These are phyloP conservation scores for Pseudogymnoascus sp. DNA, from an alignment of 2,329 filamentous ascomycete genomes.

Conservation along the genomic window DNA sequence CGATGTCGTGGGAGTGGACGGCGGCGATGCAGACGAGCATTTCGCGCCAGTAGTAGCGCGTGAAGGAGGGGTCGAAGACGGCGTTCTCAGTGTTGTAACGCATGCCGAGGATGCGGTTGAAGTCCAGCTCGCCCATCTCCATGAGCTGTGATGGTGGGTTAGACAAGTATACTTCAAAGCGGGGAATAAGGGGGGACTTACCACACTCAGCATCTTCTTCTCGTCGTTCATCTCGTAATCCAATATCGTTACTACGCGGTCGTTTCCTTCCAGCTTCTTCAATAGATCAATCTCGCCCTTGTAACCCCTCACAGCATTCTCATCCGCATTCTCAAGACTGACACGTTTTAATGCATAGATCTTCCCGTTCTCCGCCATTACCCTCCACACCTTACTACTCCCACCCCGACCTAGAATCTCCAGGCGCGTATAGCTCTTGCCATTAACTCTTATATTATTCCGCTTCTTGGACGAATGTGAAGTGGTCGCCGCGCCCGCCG, in stretches of 20 bases:
- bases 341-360: slow-evolving; percentile 93
- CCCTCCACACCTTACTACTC: slow-evolving; percentile 88
- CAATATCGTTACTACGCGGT: slow-evolving; percentile 81
- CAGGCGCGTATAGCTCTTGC: slow-evolving; percentile 80
- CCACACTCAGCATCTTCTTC: slow-evolving; percentile 79
- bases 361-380: slow-evolving; percentile 94
- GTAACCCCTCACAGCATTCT: slow-evolving; percentile 72
- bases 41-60: slow-evolving; percentile 98
- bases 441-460: slow-evolving; percentile 80
- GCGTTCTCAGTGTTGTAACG: slow-evolving; percentile 64
- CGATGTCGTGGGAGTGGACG: slow-evolving; percentile 83
- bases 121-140: slow-evolving; percentile 93
- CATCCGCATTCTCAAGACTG: slow-evolving; percentile 81
- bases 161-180: not conserved
- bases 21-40: slow-evolving; percentile 94
- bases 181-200: slow-evolving; percentile 36
- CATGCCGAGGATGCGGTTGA: slow-evolving; percentile 74
- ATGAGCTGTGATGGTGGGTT: slow-evolving; percentile 54
- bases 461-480: slow-evolving; percentile 61
- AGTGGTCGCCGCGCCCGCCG: slow-evolving; percentile 70
- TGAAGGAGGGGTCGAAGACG: slow-evolving; percentile 78
- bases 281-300: slow-evolving; percentile 94
- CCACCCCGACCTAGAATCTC: slow-evolving; percentile 88
- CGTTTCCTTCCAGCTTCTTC: slow-evolving; percentile 70
- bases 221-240: slow-evolving; percentile 92